Base-by-base conservation (phyloP, 2,329 filamentous ascomycete genomes). In the Hypoxylon rubiginosum region DNA sequence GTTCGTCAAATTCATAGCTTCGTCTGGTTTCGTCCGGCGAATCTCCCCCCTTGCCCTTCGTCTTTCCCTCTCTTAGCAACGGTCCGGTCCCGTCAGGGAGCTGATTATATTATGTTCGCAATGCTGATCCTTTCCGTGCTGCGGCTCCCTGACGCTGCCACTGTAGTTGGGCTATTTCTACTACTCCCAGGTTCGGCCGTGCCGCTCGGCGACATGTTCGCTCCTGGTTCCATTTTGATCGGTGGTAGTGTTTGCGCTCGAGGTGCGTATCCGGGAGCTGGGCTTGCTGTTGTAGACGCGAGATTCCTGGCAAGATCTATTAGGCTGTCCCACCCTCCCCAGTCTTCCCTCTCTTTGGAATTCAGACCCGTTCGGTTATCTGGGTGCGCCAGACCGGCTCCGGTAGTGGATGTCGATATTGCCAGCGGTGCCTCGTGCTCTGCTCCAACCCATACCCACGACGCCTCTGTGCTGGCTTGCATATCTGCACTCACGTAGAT, bases 401-500 rank as follows among this genome's bases (percentile, higher is more conserved):
- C 79, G 58, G 32, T 9, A 68, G 69, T n/a, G 68, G 69, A 72
- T 39, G 72, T 62, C 41, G 74, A 66, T 45, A 72, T 73, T 36
- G 71, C 68, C 9, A 75, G 66, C 4, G 70, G 63, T 6, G 69
- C 60, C 51, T 85, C 84, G 45, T 79, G 78, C 72, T 91, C 90
- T 36, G 85, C 84, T 30, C 86, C 84, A 73, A 86, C 81, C 95
- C 94, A 97, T 3, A 94, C 87, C 95, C 95, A 98, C 11, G 90
- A 90, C 36, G 88, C 88, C 56, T 94, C 91, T 0, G 86, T 84
- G n/a, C 86, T 89, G 1, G 91, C 92, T 79, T 98, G 95, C 73
- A 97, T 84, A 79, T 98, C 96, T 0, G 91, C 92, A 30, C 92
- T 95, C 0, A 92, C 89, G 73, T 97, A 97, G 0, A 90, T 92